Evolutionary conservation across 1,284 basidiomycete species (phyloP).

Genomic region (Amylostereum areolatum): DNA sequence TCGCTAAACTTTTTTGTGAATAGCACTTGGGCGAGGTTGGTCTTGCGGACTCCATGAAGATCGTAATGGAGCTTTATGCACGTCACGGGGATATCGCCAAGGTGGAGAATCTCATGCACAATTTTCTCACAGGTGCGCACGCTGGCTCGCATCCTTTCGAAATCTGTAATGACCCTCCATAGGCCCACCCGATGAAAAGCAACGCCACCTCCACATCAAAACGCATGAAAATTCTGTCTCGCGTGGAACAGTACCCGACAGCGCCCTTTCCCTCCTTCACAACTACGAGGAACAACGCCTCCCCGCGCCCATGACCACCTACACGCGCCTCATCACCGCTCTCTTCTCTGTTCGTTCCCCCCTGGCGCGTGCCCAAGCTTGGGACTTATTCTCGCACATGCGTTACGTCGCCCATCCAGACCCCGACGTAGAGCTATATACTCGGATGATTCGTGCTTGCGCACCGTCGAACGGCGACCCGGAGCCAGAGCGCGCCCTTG

Average conservation of each 20-base stretch:
- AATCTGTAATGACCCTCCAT: slow-evolving; percentile 2
- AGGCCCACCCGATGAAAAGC: slow-evolving; percentile 45
- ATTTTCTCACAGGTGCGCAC: slow-evolving; percentile 35
- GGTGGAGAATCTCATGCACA: slow-evolving; percentile 40
- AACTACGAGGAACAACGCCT: slow-evolving; percentile 53
- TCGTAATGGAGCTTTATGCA: slow-evolving; percentile 46
- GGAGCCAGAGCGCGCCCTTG: slow-evolving; percentile 87
- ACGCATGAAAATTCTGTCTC: slow-evolving; percentile 44
- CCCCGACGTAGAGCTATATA: slow-evolving; percentile 74
- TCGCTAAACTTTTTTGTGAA: slow-evolving; percentile 24
- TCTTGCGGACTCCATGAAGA: slow-evolving; percentile 35
- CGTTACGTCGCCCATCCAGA: slow-evolving; percentile 87
- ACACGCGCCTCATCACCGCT: slow-evolving; percentile 54
- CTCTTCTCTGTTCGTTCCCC: slow-evolving; percentile 50
- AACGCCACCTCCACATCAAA: slow-evolving; percentile 66
- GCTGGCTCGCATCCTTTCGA: background rate
- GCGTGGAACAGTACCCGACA: slow-evolving; percentile 38
- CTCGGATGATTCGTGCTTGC: slow-evolving; percentile 86
- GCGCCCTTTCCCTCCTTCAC: slow-evolving; percentile 58
- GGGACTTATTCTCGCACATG: slow-evolving; percentile 95
- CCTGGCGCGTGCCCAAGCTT: slow-evolving; percentile 67
- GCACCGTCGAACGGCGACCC: slow-evolving; percentile 39
- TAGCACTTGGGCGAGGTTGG: slow-evolving; percentile 24
- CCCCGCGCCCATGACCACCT: slow-evolving; percentile 59
- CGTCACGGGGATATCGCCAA: slow-evolving; percentile 35